Percentiles rank a stretch among this genome's conserved stretches.
Evolutionary conservation across 305 asterid species (phyloP).

Genomic region (Solanum hybrid): DNA sequence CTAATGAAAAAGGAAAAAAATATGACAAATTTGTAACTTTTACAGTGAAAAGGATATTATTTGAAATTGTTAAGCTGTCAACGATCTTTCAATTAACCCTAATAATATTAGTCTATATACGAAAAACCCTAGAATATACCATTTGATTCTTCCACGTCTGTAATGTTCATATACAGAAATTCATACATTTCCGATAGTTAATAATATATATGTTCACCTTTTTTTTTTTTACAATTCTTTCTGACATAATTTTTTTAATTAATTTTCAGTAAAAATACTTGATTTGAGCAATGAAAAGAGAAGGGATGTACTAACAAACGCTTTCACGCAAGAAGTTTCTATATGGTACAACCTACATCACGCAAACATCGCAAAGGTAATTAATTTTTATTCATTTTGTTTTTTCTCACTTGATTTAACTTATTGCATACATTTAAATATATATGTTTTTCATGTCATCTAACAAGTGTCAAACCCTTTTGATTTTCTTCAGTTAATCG

Average conservation of each 20-base stretch:
- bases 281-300: slow-evolving; percentile 47
- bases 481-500: slow-evolving; percentile 34
- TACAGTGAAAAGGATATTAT: too few relatives aligned
- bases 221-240: neutral
- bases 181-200: neutral
- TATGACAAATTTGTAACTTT: neutral
- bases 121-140: neutral
- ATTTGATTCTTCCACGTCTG: neutral
- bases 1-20: neutral
- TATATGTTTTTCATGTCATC: neutral
- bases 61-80: neutral
- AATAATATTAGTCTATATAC: neutral
- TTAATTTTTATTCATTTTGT: neutral
- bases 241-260: neutral
- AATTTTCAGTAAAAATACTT: slow-evolving; percentile 37
- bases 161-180: neutral
- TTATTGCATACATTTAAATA: neutral
- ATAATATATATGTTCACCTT: neutral
- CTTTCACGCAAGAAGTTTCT: slow-evolving; percentile 48
- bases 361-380: slow-evolving; percentile 43
- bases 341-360: slow-evolving; percentile 59
- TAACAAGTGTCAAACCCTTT: neutral
- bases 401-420: neutral
- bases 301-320: slow-evolving; percentile 29
- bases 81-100: neutral